Base-by-base conservation (phyloP, 78 protist genomes). In the Capsaspora owczarzaki region DNA sequence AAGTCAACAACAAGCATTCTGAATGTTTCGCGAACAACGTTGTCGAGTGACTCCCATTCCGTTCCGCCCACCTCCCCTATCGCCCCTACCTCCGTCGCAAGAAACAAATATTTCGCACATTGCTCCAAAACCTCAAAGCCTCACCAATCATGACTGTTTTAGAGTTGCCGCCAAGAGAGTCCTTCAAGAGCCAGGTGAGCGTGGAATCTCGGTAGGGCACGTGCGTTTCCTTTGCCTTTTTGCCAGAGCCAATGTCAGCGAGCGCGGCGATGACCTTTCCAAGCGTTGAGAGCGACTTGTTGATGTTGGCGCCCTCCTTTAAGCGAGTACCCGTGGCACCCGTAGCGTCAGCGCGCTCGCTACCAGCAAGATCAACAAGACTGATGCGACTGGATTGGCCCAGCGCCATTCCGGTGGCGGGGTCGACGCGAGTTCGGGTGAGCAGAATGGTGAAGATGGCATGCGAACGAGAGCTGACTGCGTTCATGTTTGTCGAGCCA, bases 141-240 rank as follows among this genome's bases (percentile, higher is more conserved):
- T n/a, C n/a, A n/a, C n/a, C n/a, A n/a, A n/a, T n/a, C n/a, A n/a
- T n/a, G n/a, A n/a, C n/a, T n/a, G n/a, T n/a, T n/a, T n/a, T n/a
- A n/a, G n/a, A n/a, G 81, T 88, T 84, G 23, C 91, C 91, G 19
- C 91, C 91, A 10, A 89, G 79, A 8, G 71, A 37, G 33, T 85
- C 79, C 79, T 82, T 78, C 61, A 88, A 81, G 29, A 85, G 71
- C 40, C 10, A 0, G 61, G 98, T 96, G 38, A 96, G 84, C 29
- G 70, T 82, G 38, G 97, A 94, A 80, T 93, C 97, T 29, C 98
- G 87, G 85, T 93, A 96, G 10, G 98, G 97, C 14, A 95, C 91
- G 22, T 33, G 2, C 22, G 22, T 38, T 5, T 71, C 25, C n/a
- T 40, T 68, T 5, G 41, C 25, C n/a, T 40, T 68, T 8, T 16